Percentiles rank a stretch among this genome's conserved stretches.
Conservation (phyloP, 2,329 filamentous ascomycete genomes). For the Periconia sp. region DNA sequence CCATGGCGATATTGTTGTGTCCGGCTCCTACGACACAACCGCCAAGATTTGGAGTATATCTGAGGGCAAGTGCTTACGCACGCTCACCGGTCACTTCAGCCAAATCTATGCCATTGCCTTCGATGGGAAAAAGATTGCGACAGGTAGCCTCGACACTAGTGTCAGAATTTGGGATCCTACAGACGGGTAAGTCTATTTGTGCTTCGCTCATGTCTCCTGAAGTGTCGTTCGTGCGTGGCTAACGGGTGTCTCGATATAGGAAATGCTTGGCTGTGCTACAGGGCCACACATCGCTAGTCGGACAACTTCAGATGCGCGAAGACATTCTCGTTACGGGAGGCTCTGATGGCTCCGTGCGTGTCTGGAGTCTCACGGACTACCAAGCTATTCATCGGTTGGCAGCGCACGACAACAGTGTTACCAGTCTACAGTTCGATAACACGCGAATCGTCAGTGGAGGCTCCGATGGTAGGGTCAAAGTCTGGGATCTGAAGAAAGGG, state of each 20-base stretch:
- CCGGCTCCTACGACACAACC: conserved; percentile 96
- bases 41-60: conserved; percentile 98
- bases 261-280: conserved; percentile 91
- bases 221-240: conserved; percentile 6
- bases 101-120: conserved; percentile 99
- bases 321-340: conserved; percentile 95
- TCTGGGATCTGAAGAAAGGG: conserved; percentile 95
- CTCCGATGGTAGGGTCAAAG: conserved; percentile 96
- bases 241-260: conserved; percentile 21
- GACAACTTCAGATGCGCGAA: conserved; percentile 93
- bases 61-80: conserved; percentile 89
- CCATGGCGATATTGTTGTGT: conserved; percentile 96
- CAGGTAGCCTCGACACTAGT: conserved; percentile 94
- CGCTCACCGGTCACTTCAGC: conserved; percentile 92
- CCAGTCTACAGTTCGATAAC: conserved; percentile 95
- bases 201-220: too few relatives aligned
- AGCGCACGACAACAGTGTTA: conserved; percentile 98
- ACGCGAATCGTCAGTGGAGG: conserved; percentile 94
- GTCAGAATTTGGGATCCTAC: conserved; percentile 95
- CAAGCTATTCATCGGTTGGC: conserved; percentile 91
- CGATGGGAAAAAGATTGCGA: conserved; percentile 90
- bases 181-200: conserved; percentile 69
- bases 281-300: conserved; percentile 95
- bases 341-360: conserved; percentile 92
- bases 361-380: conserved; percentile 93